Evolutionary conservation across 108 stramenopile genomes (phyloP), one percentile per base, ranked within the genome.

Genomic region (Conticribra guillardii): DNA sequence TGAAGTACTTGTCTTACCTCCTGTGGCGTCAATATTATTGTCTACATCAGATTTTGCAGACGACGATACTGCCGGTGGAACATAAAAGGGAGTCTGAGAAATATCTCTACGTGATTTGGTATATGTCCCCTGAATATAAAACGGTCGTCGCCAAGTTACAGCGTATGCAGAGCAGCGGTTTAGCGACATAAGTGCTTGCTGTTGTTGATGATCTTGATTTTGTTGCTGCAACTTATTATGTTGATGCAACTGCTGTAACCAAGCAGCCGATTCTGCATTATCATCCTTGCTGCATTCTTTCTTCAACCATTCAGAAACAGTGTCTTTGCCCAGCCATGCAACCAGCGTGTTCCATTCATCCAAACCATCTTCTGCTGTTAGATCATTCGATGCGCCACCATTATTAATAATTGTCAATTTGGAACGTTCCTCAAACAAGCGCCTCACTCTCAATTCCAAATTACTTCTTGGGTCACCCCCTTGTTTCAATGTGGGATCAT

Each of bases 51-150:
- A 27, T 32, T 16, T n/a, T 4, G 55, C 21, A 24, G 60, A 4
- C 19, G 50, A 44, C 5, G 0, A 29, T 1, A 30, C 5, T 16
- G 67, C 1, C 18, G 46, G 51, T 57, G 84, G 31, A 5, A 92
- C 88, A 56, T 82, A 87, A 74, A 93, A 93, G 1, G 92, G 92
- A 0, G 89, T 84, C 54, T 93, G 92, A 0, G 89, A 87, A 15
- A 90, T 71, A 59, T 93, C 89, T 24, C 92, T 54, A 52, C 88
- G 59, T 11, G 76, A 51, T 69, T 93, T 93, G 21, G 92, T 93
- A 44, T 93, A 93, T 4, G 58, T 74, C n/a, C 88, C 86, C 18
- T 78, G 61, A 21, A 93, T 30, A 34, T 76, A 89, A 49, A 90
- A 87, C 21, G 92, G 86, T 17, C 73, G 49, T 41, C 92, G 70